Base-by-base conservation (phyloP, 1,284 basidiomycete species). In the Neolentinus lepideus region DNA sequence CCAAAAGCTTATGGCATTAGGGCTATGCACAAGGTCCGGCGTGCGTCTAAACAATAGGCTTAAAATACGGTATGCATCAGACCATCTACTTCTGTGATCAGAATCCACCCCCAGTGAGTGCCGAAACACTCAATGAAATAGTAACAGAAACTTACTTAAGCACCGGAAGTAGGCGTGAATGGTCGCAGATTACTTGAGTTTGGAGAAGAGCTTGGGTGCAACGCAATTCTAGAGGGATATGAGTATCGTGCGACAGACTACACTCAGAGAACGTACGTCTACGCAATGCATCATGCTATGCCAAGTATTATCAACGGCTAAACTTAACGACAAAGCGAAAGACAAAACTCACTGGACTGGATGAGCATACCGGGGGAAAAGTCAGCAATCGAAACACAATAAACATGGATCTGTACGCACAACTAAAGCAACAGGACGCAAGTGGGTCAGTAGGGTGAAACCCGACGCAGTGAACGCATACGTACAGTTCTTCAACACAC, bases 281-380 rank as follows among this genome's bases (percentile, higher is more conserved):
- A 87, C 88, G 66, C 91, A 93, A 75, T 94, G 92, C 90, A 94
- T 92, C 84, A 90, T 81, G 71, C 89, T 91, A 63, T 24, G 26
- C 38, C 58, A 33, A 48, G 55, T 36, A 59, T n/a, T n/a, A 55
- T 31, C 6, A 31, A 12, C 29, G n/a, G 51, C 47, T 46, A 60
- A 51, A 50, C 33, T 51, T 54, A 51, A 33, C 14, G 25, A 54
- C 14, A 33, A 33, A 46, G n/a, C 12, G 9, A 25, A 27, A 54
- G 35, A 35, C 54, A 22, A 51, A 50, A 24, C 85, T 63, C 67
- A 88, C 85, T 88, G 85, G 81, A 88, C 84, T 87, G 59, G 56
- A 54, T 22, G 58, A 38, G 58, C 26, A 58, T 48, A 50, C 10
- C 51, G n/a, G 38, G 51, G 59, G 61, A 58, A 56, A 58, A 59